Evolutionary conservation across 805 yeast genomes (phyloP).

Genomic region (Zygoascus bituminiphila): DNA sequence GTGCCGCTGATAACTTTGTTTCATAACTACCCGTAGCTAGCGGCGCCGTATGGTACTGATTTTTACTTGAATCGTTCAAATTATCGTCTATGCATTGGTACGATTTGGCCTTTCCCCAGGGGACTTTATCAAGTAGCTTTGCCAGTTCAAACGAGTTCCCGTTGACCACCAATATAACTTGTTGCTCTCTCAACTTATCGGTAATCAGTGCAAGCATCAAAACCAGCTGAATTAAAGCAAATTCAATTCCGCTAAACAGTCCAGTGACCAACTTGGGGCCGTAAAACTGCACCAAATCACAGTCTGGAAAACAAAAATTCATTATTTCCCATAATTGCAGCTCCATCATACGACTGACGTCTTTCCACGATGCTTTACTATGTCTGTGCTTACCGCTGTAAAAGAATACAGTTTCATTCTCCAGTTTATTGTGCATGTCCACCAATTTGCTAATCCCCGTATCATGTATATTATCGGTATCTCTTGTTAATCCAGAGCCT

Average conservation of each 20-base stretch:
- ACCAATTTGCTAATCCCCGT: not conserved
- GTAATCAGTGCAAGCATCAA: not conserved
- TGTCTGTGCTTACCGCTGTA: not conserved
- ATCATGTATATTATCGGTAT: not conserved
- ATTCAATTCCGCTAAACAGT: not conserved
- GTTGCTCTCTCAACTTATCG: not conserved
- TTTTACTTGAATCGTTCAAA: too few relatives aligned
- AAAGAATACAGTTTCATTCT: not conserved
- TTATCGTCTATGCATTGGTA: too few relatives aligned
- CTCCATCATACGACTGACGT: not conserved
- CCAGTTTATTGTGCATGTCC: not conserved
- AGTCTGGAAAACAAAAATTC: not conserved
- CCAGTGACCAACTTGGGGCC: not conserved
- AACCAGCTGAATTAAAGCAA: not conserved
- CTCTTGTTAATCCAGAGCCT: too few relatives aligned
- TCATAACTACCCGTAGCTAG: too few relatives aligned
- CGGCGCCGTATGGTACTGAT: too few relatives aligned
- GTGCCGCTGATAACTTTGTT: too few relatives aligned
- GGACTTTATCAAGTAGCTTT: not conserved
- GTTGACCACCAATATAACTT: not conserved
- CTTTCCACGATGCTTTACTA: not conserved
- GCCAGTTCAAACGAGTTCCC: not conserved
- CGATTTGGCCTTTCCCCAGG: not conserved
- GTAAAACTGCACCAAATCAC: not conserved
- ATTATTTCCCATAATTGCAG: not conserved